Percentiles rank a stretch among this genome's conserved stretches.
Conservation (phyloP, 106 monocot species). For the Dendrobium chrysotoxum region DNA sequence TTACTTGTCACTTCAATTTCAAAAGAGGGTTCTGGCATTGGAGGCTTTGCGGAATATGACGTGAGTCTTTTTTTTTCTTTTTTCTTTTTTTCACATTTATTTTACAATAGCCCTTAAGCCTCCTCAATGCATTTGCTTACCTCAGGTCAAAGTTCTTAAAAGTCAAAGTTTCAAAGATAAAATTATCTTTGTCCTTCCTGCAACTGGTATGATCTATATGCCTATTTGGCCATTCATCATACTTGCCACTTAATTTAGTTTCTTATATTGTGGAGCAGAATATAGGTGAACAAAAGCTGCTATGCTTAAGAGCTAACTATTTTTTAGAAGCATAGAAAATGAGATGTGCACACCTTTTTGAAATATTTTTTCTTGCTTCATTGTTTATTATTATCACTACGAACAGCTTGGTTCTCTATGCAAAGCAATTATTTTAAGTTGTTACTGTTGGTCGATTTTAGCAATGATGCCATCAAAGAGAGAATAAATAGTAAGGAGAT, state of each 20-base stretch:
- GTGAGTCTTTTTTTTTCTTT: slow-evolving; percentile 16
- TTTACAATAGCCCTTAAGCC: neutral
- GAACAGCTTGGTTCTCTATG: neutral
- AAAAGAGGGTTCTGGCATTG: slow-evolving; percentile 39
- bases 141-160: slow-evolving; percentile 60
- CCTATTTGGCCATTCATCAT: neutral
- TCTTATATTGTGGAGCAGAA: neutral
- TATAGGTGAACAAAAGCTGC: too few species aligned
- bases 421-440: neutral
- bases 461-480: neutral
- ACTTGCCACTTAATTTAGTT: neutral
- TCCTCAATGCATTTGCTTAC: slow-evolving; percentile 3
- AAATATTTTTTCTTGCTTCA: neutral
- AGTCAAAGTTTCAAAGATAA: slow-evolving; percentile 47
- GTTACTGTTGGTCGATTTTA: neutral
- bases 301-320: too few species aligned
- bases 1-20: slow-evolving; percentile 33
- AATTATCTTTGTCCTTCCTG: slow-evolving; percentile 61
- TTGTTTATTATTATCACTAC: neutral
- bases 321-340: too few species aligned
- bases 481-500: too few species aligned
- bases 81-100: neutral
- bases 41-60: slow-evolving; percentile 43
- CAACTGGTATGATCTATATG: slow-evolving; percentile 52
- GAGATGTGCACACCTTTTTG: neutral